Conservation (phyloP, 225 moss, liverwort and hornwort genomes). For the Thuidium tamariscinum region DNA sequence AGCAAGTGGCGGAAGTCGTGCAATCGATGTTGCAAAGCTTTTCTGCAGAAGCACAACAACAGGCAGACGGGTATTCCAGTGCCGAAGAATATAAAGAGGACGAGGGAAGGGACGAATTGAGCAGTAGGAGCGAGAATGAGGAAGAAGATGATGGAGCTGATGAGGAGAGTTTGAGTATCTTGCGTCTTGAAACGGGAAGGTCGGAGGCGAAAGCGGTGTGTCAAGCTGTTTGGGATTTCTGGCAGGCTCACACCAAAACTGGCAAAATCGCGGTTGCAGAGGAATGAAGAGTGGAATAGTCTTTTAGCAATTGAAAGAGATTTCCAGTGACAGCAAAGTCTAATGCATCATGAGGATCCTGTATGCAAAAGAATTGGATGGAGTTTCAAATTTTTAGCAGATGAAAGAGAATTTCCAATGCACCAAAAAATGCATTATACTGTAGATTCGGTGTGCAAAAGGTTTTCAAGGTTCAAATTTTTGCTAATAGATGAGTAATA, state of each 20-base stretch:
- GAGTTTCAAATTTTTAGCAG: background rate
- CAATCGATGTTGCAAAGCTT: conserved; percentile 9
- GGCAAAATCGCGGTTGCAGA: background rate
- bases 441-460: background rate
- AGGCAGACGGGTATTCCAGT: background rate
- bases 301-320: background rate
- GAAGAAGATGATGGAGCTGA: background rate
- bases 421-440: background rate
- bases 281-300: background rate
- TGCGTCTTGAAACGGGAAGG: conserved; percentile 27
- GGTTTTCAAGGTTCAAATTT: no score
- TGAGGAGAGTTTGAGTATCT: conserved; percentile 16
- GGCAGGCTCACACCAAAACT: conserved; percentile 8
- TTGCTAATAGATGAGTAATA: no score
- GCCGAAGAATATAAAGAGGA: conserved; percentile 1
- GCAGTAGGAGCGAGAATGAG: background rate
- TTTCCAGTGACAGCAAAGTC: background rate
- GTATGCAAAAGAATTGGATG: background rate
- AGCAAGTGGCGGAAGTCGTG: conserved; percentile 23
- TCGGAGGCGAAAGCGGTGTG: conserved; percentile 36
- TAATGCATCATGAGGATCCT: background rate
- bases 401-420: background rate
- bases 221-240: conserved; percentile 45
- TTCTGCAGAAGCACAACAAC: background rate
- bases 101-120: background rate